These are phyloP conservation scores for Amanita thiersii DNA, from an alignment of 768 basidiomycete species.

Conservation along the genomic window DNA sequence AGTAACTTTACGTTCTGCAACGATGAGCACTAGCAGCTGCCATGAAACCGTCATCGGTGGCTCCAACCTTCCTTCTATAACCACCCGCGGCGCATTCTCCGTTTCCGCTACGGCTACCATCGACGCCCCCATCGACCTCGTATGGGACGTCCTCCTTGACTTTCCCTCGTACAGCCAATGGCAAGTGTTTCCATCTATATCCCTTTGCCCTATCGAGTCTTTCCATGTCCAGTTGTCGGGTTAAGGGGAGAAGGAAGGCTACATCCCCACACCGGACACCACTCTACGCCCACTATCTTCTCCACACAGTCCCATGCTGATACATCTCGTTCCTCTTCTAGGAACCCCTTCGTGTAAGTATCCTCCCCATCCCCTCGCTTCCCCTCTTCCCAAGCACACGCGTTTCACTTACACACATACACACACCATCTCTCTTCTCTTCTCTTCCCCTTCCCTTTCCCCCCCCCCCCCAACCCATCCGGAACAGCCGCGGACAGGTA, in stretches of 20 bases:
- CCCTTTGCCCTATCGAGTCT: conserved; percentile 12
- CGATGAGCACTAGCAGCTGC: background rate
- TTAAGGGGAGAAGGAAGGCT: no score
- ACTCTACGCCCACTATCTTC: no score
- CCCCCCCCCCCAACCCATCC: no score
- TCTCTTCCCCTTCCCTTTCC: no score
- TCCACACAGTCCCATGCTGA: conserved; percentile 9
- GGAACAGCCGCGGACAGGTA: conserved; percentile 5
- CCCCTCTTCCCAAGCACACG: no score
- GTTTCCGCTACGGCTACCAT: conserved; percentile 30
- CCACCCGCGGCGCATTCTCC: conserved; percentile 27
- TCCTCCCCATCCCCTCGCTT: no score
- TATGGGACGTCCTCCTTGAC: conserved; percentile 44
- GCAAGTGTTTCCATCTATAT: no score
- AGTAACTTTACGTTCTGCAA: no score
- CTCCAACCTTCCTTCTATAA: conserved; percentile 19
- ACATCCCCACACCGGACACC: no score
- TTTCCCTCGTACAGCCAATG: conserved; percentile 44
- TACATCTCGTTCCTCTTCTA: background rate
- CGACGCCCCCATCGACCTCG: conserved; percentile 39
- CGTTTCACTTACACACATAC: no score
- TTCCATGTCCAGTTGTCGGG: background rate
- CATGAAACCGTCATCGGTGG: conserved; percentile 5
- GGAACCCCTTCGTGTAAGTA: conserved; percentile 9
- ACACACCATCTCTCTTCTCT: background rate